Evolutionary conservation across 2,329 filamentous ascomycete species (phyloP).

Genomic region (Botryotinia globosa): DNA sequence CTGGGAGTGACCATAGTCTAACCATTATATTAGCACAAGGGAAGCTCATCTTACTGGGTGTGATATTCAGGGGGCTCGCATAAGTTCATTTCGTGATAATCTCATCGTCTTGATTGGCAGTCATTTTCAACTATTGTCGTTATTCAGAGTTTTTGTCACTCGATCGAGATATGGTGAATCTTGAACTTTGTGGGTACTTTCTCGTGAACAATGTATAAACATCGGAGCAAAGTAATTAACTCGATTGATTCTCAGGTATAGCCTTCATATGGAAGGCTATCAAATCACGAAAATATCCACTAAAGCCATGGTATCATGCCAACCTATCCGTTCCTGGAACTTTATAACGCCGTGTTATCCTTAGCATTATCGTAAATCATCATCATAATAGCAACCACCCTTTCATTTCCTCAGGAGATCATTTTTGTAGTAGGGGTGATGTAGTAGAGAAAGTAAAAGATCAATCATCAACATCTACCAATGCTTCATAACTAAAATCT

Average conservation of each 20-base stretch:
- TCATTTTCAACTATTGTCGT: neutral
- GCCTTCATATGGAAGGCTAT: slow-evolving; percentile 2
- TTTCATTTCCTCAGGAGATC: neutral
- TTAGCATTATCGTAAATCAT: neutral
- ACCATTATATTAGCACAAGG: fast-evolving
- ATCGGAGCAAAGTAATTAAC: neutral
- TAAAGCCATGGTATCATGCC: slow-evolving; percentile 12
- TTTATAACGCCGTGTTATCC: neutral
- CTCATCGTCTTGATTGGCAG: fast-evolving
- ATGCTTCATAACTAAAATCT: slow-evolving; percentile 65
- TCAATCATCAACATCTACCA: slow-evolving; percentile 50
- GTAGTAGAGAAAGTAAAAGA: neutral
- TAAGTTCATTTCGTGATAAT: neutral
- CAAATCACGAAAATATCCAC: neutral
- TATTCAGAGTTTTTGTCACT: neutral
- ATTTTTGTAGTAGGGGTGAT: no score
- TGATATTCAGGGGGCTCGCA: neutral
- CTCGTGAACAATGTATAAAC: neutral
- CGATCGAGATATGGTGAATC: neutral
- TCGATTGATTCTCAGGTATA: neutral
- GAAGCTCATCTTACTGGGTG: neutral
- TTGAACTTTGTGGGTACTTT: neutral
- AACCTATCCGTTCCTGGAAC: neutral
- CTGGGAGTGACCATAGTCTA: no score
- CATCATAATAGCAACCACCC: neutral